Evolutionary conservation across 306 rosid genomes (phyloP).

Genomic region (Quercus parvula): DNA sequence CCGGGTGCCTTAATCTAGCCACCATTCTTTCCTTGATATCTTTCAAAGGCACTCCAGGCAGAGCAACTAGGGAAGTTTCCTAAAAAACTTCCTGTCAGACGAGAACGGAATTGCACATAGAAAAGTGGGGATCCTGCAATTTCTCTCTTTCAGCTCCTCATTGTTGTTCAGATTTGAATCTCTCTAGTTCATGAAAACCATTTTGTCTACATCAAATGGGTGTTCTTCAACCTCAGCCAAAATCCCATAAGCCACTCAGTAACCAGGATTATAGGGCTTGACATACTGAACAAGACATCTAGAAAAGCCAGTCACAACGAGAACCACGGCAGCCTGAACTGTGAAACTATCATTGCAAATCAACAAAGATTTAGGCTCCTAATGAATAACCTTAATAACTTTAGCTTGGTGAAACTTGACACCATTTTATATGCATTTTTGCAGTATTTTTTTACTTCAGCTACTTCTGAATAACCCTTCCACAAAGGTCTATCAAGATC

Average conservation of each 20-base stretch:
- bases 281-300: not conserved
- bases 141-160: constrained; percentile 57
- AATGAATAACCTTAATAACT: constrained; percentile 72
- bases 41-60: constrained; percentile 67
- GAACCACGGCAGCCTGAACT: constrained; percentile 79
- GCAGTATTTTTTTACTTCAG: constrained; percentile 61
- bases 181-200: constrained; percentile 95
- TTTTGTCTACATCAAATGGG: constrained; percentile 80
- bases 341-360: constrained; percentile 81
- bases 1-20: constrained; percentile 71
- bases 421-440: constrained; percentile 73
- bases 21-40: constrained; percentile 92
- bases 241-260: constrained; percentile 87
- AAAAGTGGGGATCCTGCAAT: constrained; percentile 75
- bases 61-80: constrained; percentile 92
- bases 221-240: constrained; percentile 88
- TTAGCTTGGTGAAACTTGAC: constrained; percentile 88
- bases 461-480: constrained; percentile 72
- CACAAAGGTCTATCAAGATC: constrained; percentile 71
- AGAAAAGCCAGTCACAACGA: constrained; percentile 67
- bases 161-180: constrained; percentile 64
- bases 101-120: constrained; percentile 94
- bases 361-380: constrained; percentile 66
- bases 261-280: constrained; percentile 89
- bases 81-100: constrained; percentile 63